Percentiles rank a stretch among this genome's conserved stretches.
These are phyloP conservation scores for Blastobotrys aristatus DNA, from an alignment of 1,139 yeast genomes.

Conservation along the genomic window DNA sequence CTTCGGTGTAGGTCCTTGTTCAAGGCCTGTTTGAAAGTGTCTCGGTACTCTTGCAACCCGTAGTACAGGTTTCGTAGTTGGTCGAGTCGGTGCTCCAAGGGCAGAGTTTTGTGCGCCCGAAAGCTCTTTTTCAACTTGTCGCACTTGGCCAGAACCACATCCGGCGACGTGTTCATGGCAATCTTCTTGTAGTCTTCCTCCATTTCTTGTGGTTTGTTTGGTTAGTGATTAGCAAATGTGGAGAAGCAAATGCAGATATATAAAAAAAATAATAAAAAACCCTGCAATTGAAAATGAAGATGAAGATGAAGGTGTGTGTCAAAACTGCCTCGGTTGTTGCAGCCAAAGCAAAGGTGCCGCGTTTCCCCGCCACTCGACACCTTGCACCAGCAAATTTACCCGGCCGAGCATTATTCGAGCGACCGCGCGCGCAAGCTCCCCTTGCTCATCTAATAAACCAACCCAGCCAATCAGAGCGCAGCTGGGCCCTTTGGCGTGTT, in stretches of 20 bases:
- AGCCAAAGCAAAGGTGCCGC: too few species aligned
- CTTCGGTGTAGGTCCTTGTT: conserved; percentile 62
- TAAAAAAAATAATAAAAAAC: conserved; percentile 1
- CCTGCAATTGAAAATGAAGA: background rate
- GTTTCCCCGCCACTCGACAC: too few species aligned
- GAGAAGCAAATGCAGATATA: background rate
- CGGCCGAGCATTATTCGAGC: too few species aligned
- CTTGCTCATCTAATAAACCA: too few species aligned
- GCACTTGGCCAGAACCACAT: conserved; percentile 48
- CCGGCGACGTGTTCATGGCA: conserved; percentile 41
- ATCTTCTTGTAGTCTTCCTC: conserved; percentile 17
- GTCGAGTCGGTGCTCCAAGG: conserved; percentile 53
- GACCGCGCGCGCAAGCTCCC: too few species aligned
- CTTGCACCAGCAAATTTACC: too few species aligned
- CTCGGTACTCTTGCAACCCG: conserved; percentile 57
- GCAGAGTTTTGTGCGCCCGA: conserved; percentile 46
- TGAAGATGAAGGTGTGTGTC: too few species aligned
- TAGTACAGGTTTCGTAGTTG: conserved; percentile 66
- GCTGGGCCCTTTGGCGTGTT: too few species aligned
- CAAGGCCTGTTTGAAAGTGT: conserved; percentile 54
- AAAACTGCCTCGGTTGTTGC: too few species aligned
- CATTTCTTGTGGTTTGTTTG: background rate
- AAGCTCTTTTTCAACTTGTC: conserved; percentile 42
- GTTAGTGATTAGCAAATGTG: background rate
- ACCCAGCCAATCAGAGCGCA: too few species aligned